Percentiles rank a stretch among this genome's conserved stretches.
phyloP scores from a whole-genome alignment of 768 basidiomycete species.

The Trametes punicea region DNA sequence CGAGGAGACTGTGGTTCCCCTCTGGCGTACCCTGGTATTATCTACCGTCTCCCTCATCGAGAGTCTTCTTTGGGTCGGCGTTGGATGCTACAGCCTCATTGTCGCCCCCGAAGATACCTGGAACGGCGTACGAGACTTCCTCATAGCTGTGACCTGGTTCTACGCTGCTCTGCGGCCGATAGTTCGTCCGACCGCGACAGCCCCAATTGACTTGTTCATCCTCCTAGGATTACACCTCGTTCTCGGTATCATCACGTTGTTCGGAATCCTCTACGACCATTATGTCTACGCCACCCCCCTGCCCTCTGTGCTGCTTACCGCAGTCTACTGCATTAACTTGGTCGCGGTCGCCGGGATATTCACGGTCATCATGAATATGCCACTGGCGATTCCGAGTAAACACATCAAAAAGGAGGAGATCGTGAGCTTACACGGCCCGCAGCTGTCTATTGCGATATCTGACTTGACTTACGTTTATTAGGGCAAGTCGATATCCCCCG shows the following conservation, averaged over 20 bases:
- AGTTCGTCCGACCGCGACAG: conserved; percentile 49
- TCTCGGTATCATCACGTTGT: conserved; percentile 46
- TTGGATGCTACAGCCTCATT: conserved; percentile 51
- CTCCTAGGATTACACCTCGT: conserved; percentile 51
- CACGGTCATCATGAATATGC: conserved; percentile 54
- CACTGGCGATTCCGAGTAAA: conserved; percentile 58
- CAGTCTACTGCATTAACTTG: conserved; percentile 40
- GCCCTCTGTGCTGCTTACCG: conserved; percentile 32
- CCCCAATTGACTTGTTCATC: conserved; percentile 59
- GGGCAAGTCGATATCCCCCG: conserved; percentile 59
- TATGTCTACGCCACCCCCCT: conserved; percentile 41
- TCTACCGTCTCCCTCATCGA: conserved; percentile 53
- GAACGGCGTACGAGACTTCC: conserved; percentile 39
- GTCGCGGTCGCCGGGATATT: conserved; percentile 42
- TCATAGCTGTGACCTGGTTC: conserved; percentile 59
- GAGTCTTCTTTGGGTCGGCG: conserved; percentile 55
- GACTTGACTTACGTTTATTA: conserved; percentile 22
- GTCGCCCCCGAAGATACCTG: conserved; percentile 32
- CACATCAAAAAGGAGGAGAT: conserved; percentile 53
- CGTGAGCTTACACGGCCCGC: conserved; percentile 39
- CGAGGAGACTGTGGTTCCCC: conserved; percentile 32
- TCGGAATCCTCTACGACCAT: conserved; percentile 52
- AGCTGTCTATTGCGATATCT: neutral
- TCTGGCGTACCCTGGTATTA: conserved; percentile 63
- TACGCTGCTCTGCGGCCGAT: conserved; percentile 60